Evolutionary conservation across 352 stramenopile species (phyloP).

Genomic region (Elongisporangium anandrum): DNA sequence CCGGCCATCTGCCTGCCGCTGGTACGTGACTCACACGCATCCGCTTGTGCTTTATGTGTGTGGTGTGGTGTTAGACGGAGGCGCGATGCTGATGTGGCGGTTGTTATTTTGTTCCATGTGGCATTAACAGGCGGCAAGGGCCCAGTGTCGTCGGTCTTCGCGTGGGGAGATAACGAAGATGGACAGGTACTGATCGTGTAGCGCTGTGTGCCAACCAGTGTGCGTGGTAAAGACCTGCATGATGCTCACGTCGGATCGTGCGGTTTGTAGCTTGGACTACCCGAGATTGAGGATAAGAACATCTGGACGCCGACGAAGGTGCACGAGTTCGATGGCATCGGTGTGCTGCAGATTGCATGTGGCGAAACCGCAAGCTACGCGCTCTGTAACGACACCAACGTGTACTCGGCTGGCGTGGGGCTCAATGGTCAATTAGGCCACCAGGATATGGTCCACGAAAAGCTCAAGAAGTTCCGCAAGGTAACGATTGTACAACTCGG

Average conservation of each 20-base stretch:
- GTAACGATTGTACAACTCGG: slow-evolving; percentile 15
- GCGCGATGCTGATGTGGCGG: background rate
- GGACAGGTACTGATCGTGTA: slow-evolving; percentile 43
- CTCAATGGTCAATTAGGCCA: slow-evolving; percentile 57
- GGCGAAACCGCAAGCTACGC: slow-evolving; percentile 57
- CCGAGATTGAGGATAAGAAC: slow-evolving; percentile 36
- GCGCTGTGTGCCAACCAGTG: slow-evolving; percentile 2
- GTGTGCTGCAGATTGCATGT: slow-evolving; percentile 59
- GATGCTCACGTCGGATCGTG: background rate
- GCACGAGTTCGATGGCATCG: slow-evolving; percentile 53
- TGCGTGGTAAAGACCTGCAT: background rate
- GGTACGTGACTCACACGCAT: slow-evolving; percentile 17
- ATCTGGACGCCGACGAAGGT: slow-evolving; percentile 60
- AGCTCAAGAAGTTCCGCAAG: slow-evolving; percentile 71
- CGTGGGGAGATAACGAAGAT: slow-evolving; percentile 78
- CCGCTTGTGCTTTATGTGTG: background rate
- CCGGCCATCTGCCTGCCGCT: slow-evolving; percentile 43
- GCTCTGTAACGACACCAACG: slow-evolving; percentile 64
- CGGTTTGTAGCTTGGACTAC: slow-evolving; percentile 38
- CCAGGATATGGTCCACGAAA: slow-evolving; percentile 75
- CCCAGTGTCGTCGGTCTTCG: slow-evolving; percentile 57
- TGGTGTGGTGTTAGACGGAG: too few species aligned
- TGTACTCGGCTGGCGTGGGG: slow-evolving; percentile 77
- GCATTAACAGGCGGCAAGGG: slow-evolving; percentile 26
- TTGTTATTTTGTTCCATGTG: slow-evolving; percentile 7